Conservation (phyloP, 1,139 yeast species). For the Citeromyces hawaiiensis region DNA sequence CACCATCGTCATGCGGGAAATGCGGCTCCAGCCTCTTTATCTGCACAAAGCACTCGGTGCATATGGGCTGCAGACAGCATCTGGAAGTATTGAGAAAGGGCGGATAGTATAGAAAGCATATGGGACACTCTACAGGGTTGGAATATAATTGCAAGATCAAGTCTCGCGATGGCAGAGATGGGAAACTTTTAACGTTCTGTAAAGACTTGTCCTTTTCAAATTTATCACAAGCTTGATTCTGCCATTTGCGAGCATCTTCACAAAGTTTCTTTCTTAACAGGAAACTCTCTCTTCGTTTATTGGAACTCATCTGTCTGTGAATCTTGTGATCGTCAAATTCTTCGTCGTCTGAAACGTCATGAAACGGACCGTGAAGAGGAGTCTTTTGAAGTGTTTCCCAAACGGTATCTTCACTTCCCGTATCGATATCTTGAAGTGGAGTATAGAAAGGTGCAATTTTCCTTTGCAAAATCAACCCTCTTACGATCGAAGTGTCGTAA, state of each 20-base stretch:
- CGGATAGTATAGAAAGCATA: constrained; percentile 84
- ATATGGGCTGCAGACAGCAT: constrained; percentile 88
- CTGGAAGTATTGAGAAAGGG: constrained; percentile 66
- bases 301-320: constrained; percentile 34
- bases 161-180: constrained; percentile 23
- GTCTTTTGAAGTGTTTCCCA: constrained; percentile 38
- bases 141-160: constrained; percentile 40
- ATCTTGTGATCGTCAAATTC: constrained; percentile 44
- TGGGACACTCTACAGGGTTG: constrained; percentile 76
- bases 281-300: constrained; percentile 43
- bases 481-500: constrained; percentile 59
- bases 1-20: constrained; percentile 61
- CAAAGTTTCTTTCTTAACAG: constrained; percentile 32
- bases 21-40: constrained; percentile 92
- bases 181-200: constrained; percentile 6
- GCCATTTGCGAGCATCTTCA: constrained; percentile 24
- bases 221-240: neutral
- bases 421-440: constrained; percentile 74
- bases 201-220: constrained; percentile 5
- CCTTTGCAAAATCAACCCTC: constrained; percentile 50
- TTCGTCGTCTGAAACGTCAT: constrained; percentile 40
- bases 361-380: constrained; percentile 45
- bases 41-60: constrained; percentile 95
- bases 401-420: constrained; percentile 49
- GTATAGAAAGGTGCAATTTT: constrained; percentile 81